Evolutionary conservation across 2,329 filamentous ascomycete species (phyloP).

Genomic region (Cadophora sp.): DNA sequence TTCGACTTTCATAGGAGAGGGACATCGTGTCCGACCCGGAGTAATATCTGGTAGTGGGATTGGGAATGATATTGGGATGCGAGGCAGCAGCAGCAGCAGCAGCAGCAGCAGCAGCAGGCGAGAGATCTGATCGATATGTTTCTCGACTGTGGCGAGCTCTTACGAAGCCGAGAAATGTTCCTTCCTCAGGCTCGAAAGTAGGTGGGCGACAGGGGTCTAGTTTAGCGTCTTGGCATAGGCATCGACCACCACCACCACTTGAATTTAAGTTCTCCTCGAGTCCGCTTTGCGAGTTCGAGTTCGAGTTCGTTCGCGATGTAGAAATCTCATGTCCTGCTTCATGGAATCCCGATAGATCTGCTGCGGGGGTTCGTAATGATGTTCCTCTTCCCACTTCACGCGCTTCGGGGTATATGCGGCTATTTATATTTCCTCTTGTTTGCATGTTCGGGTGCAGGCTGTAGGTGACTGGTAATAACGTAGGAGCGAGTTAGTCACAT

Average conservation of each 20-base stretch:
- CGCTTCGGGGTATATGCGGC: neutral
- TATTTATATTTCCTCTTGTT: neutral
- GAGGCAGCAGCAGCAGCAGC: slow-evolving; percentile 23
- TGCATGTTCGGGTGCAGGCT: neutral
- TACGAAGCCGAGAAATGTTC: neutral
- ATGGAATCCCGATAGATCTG: no score
- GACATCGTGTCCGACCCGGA: slow-evolving; percentile 34
- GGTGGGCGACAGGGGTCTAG: neutral
- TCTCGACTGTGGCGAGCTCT: slow-evolving; percentile 22
- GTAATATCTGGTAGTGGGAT: neutral
- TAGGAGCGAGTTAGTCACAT: slow-evolving; percentile 34
- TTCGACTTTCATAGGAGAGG: slow-evolving; percentile 40
- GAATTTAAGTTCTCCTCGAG: no score
- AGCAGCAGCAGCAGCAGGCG: slow-evolving; percentile 18
- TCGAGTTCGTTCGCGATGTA: neutral
- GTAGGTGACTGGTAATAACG: neutral
- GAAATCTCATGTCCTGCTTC: no score
- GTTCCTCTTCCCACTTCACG: neutral
- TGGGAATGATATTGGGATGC: slow-evolving; percentile 10
- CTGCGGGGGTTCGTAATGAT: no score
- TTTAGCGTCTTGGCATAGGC: neutral
- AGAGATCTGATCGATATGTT: slow-evolving; percentile 23
- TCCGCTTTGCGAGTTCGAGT: neutral
- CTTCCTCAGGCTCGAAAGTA: neutral
- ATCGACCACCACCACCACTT: neutral